phyloP scores from a whole-genome alignment of 2,329 filamentous ascomycete species.

The Penicillium sp. region DNA sequence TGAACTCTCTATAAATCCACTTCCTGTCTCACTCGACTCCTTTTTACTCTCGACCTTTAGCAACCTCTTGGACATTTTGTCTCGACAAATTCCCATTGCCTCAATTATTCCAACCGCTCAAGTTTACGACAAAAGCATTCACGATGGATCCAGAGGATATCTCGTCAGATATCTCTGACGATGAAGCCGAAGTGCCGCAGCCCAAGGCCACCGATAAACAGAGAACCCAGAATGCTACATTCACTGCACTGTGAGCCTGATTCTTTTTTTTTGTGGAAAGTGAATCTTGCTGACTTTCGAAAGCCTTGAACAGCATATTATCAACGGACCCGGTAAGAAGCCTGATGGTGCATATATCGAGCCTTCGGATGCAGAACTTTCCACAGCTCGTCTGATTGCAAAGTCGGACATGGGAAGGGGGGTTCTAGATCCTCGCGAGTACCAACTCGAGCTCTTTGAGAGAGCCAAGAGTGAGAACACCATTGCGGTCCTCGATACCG shows the following conservation, averaged over 20 bases:
- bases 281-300: not conserved
- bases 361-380: conserved; percentile 48
- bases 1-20: no score
- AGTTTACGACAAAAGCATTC: not conserved
- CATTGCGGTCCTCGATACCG: conserved; percentile 87
- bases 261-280: not conserved
- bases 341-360: conserved; percentile 7
- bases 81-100: not conserved
- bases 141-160: conserved; percentile 10
- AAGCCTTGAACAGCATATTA: conserved; percentile 43
- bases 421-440: conserved; percentile 77
- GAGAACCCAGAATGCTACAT: conserved; percentile 50
- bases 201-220: not conserved
- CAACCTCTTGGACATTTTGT: no score
- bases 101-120: no score
- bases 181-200: conserved; percentile 12
- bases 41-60: no score
- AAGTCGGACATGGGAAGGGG: conserved; percentile 55
- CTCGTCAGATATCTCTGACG: conserved; percentile 29
- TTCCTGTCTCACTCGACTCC: no score
- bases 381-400: conserved; percentile 52
- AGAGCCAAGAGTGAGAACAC: conserved; percentile 78
- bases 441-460: conserved; percentile 89
- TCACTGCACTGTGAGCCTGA: conserved; percentile 45
- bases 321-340: conserved; percentile 41